A percentile compares a stretch with the other conserved stretches of the same genome.
Conservation (phyloP, 208 protist species). For the Trypanosoma caninum region DNA sequence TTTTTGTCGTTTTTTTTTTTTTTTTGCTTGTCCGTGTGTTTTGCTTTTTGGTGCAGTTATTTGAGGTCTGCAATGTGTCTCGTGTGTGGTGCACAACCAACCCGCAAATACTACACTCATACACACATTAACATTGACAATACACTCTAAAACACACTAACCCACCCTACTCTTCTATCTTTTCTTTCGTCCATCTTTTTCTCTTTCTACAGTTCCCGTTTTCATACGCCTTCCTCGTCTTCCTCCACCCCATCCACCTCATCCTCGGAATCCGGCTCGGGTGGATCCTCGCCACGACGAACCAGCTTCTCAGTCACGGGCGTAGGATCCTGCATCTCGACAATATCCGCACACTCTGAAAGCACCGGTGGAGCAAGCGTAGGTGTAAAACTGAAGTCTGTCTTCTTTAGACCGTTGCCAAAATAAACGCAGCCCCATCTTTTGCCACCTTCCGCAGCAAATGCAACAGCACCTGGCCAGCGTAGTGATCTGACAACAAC, state of each 20-base stretch:
- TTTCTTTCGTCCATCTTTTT: neutral
- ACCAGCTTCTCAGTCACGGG: conserved; percentile 89
- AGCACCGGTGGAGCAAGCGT: conserved; percentile 70
- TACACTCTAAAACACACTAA: too few species aligned
- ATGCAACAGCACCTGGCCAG: conserved; percentile 88
- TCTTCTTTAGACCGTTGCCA: conserved; percentile 88
- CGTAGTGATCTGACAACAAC: conserved; percentile 81
- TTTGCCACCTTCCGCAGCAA: conserved; percentile 69
- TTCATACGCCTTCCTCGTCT: conserved; percentile 58
- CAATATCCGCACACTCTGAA: conserved; percentile 77
- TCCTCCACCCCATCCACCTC: conserved; percentile 69
- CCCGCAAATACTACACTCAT: too few species aligned
- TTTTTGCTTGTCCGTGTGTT: too few species aligned
- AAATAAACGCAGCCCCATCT: conserved; percentile 87
- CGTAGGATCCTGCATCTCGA: conserved; percentile 82
- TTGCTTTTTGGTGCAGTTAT: too few species aligned
- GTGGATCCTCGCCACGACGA: conserved; percentile 85
- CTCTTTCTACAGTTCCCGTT: neutral
- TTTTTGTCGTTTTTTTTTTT: too few species aligned
- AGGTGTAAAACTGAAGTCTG: conserved; percentile 82
- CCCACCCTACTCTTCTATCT: too few species aligned
- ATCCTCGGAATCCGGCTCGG: conserved; percentile 86
- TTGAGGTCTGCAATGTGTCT: too few species aligned
- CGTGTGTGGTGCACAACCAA: too few species aligned
- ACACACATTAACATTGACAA: too few species aligned